Conservation (phyloP, 2,329 filamentous ascomycete genomes). For the Cadophora luteo-olivacea region DNA sequence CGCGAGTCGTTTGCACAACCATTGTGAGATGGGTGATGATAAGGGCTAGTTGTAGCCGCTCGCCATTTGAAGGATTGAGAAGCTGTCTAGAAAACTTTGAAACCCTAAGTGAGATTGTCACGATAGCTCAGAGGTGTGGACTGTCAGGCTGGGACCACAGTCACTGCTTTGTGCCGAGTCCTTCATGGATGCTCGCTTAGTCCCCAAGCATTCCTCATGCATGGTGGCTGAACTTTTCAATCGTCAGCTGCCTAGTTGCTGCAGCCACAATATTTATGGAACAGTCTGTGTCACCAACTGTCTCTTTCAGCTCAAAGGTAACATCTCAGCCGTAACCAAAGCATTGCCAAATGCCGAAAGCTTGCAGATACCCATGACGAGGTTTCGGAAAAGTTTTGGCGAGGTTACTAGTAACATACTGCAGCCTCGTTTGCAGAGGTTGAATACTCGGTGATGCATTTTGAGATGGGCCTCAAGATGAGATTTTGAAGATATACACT, state of each 20-base stretch:
- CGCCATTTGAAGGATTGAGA: background rate
- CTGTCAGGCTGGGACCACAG: background rate
- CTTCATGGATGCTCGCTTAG: background rate
- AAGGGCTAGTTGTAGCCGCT: background rate
- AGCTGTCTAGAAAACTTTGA: background rate
- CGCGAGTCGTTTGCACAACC: background rate
- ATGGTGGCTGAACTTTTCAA: background rate
- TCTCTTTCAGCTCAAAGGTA: background rate
- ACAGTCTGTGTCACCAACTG: background rate
- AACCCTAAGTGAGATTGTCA: background rate
- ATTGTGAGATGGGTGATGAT: background rate
- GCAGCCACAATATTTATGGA: background rate
- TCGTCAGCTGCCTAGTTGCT: slow-evolving; percentile 1
- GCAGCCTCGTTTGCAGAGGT: background rate
- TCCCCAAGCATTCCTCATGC: background rate
- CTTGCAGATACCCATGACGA: background rate
- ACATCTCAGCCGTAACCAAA: background rate
- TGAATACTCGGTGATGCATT: background rate
- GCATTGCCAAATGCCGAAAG: background rate
- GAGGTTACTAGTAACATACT: background rate
- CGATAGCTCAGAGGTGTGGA: background rate
- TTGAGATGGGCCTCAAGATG: background rate
- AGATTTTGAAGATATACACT: background rate
- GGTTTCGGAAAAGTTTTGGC: background rate
- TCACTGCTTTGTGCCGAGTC: background rate